Base-by-base conservation (phyloP, 2,329 filamentous ascomycete genomes). In the Coleophoma eucalyptorum region DNA sequence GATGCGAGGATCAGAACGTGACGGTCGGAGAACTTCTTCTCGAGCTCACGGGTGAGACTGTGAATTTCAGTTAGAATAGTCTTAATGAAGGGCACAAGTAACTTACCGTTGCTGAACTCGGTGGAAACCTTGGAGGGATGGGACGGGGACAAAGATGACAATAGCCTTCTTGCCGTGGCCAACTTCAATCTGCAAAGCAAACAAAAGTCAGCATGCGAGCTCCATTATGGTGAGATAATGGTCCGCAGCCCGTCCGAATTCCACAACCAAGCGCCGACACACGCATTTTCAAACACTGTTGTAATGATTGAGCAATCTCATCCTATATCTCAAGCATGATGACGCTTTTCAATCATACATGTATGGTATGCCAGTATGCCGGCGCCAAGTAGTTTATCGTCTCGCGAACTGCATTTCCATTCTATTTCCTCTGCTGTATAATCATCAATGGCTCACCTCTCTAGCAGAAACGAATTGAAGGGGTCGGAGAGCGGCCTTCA, bases 11-110 rank as follows among this genome's bases (percentile, higher is more conserved):
- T 91, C 76, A 99, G 83, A 76, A 99, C 94, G 79, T 99, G 94
- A 79, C 94, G 94, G 85, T 99, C 94, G 62, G 94, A 97, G 90
- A 99, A 99, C 84, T 99, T 99, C 91, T 99, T 99, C 89, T 99
- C 94, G 73, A 99, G 92, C 85, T 99, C 94, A 80, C 94, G 94
- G 78, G 94, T 99, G 73, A 99, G 87, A 74, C 93, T 97, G 58
- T 43, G 58, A 55, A 53, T 26, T 13, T 41, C 45, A 55, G 50
- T 57, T 51, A 26, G 34, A 48, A 44, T 15, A 32, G 26, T 3
- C 6, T 18, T 43, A 18, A 15, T 32, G 35, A 40, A 35, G 3
- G 34, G 15, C 33, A 42, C 34, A 38, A 18, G 18, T 37, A 11
- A 76, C 87, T 78, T 92, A 97, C 93, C 94, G 92, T 84, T 97